Percentiles rank a stretch among this genome's conserved stretches.
phyloP scores from a whole-genome alignment of 305 asterid genomes.

The Fraxinus latifolia region DNA sequence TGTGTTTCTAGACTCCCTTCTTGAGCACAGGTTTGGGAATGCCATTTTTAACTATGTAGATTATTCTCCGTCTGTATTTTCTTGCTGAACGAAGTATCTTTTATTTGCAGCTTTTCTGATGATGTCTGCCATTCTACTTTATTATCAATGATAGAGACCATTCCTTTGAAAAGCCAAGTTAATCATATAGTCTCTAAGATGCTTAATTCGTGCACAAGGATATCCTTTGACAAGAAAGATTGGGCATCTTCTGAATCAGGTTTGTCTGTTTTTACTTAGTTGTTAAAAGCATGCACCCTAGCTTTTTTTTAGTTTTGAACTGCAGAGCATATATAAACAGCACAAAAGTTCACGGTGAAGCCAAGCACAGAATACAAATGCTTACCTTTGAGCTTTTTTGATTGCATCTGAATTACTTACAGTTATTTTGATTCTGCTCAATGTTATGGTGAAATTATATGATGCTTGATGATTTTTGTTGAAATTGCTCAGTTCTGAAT shows the following conservation, averaged over 20 bases:
- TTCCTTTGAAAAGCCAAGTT: constrained; percentile 57
- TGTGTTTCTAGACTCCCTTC: constrained; percentile 70
- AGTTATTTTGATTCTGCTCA: not conserved
- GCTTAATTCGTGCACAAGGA: constrained; percentile 41
- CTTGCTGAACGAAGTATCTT: constrained; percentile 25
- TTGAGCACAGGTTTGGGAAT: constrained; percentile 71
- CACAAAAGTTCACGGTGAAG: not conserved
- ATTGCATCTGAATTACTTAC: not conserved
- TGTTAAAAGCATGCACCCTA: not conserved
- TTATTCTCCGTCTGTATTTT: constrained; percentile 8
- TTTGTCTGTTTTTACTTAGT: constrained; percentile 28
- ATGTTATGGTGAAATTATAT: not conserved
- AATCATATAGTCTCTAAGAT: constrained; percentile 49
- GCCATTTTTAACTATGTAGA: not conserved
- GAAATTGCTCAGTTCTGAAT: not conserved
- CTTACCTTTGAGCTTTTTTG: not conserved
- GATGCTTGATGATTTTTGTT: not conserved
- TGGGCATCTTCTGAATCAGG: constrained; percentile 49
- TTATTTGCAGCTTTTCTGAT: constrained; percentile 60
- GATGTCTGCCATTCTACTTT: constrained; percentile 44
- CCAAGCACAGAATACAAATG: not conserved
- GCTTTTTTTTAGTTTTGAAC: not conserved
- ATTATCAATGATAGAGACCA: constrained; percentile 47
- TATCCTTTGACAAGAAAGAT: constrained; percentile 42
- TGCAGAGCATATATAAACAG: not conserved